A percentile compares a stretch with the other conserved stretches of the same genome.
Evolutionary conservation across 495 filamentous ascomycete species (phyloP).

Genomic region (Neurospora discreta): DNA sequence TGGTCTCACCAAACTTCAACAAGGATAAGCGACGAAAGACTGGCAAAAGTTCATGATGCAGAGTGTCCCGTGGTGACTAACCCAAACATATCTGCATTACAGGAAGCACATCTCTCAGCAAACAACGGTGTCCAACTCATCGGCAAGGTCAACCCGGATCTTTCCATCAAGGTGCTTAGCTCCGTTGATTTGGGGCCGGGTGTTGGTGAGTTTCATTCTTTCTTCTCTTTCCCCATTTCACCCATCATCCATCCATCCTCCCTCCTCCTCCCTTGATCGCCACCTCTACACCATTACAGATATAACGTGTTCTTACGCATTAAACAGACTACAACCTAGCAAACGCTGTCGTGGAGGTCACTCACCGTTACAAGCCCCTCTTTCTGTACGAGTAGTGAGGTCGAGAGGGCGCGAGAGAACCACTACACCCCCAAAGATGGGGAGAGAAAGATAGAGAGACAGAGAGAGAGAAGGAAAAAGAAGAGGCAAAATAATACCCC

Average conservation of each 20-base stretch:
- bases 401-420: slow-evolving; percentile 9
- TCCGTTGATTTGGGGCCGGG: slow-evolving; percentile 67
- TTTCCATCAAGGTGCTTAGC: slow-evolving; percentile 63
- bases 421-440: background rate
- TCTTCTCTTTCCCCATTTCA: background rate
- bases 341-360: slow-evolving; percentile 77
- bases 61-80: background rate
- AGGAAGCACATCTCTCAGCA: slow-evolving; percentile 70
- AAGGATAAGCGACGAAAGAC: background rate
- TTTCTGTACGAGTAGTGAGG: slow-evolving; percentile 26
- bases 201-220: slow-evolving; percentile 43
- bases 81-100: background rate
- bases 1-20: background rate
- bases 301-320: background rate
- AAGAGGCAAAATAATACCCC: background rate
- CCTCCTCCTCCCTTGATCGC: background rate
- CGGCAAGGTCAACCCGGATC: slow-evolving; percentile 77
- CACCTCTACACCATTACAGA: slow-evolving; percentile 6
- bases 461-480: too few relatives aligned
- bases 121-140: slow-evolving; percentile 80
- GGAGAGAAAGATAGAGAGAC: too few relatives aligned
- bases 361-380: slow-evolving; percentile 71
- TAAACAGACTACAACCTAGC: slow-evolving; percentile 63
- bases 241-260: background rate
- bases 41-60: background rate